phyloP scores from a whole-genome alignment of 805 yeast genomes.

The Hanseniaspora valbyensis region DNA sequence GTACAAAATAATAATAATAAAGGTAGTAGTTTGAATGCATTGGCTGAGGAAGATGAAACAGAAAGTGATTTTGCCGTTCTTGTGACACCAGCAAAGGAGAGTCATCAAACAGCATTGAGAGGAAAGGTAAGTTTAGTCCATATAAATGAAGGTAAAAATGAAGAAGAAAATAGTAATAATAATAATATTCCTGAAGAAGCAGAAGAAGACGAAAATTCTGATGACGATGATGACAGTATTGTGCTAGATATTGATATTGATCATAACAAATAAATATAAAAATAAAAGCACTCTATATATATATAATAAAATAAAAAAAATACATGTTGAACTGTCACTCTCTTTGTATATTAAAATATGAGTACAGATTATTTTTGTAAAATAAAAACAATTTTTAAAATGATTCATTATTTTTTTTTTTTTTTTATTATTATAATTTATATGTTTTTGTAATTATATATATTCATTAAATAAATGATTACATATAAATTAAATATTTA shows the following conservation, averaged over 20 bases:
- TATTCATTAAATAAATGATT: no score
- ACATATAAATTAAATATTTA: no score
- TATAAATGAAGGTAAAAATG: constrained; percentile 22
- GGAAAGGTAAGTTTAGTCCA: constrained; percentile 34
- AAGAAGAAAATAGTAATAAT: constrained; percentile 17
- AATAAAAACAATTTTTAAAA: no score
- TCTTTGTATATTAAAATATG: no score
- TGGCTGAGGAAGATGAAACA: constrained; percentile 26
- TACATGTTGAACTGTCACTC: no score
- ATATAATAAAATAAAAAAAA: no score
- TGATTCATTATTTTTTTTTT: no score
- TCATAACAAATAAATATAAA: constrained; percentile 10
- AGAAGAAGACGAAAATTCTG: constrained; percentile 21
- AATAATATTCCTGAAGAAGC: constrained; percentile 13
- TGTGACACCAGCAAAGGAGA: constrained; percentile 10
- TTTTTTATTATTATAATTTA: no score
- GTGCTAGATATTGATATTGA: constrained; percentile 26
- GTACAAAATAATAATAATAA: neutral
- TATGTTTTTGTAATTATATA: no score
- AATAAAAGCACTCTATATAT: no score
- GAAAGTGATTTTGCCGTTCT: constrained; percentile 37
- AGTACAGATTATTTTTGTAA: no score
- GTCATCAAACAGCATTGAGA: constrained; percentile 21
- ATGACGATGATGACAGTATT: constrained; percentile 25
- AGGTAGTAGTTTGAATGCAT: neutral